phyloP scores from a whole-genome alignment of 2,329 filamentous ascomycete species.

The Ophiocordyceps camponoti-leonardi region DNA sequence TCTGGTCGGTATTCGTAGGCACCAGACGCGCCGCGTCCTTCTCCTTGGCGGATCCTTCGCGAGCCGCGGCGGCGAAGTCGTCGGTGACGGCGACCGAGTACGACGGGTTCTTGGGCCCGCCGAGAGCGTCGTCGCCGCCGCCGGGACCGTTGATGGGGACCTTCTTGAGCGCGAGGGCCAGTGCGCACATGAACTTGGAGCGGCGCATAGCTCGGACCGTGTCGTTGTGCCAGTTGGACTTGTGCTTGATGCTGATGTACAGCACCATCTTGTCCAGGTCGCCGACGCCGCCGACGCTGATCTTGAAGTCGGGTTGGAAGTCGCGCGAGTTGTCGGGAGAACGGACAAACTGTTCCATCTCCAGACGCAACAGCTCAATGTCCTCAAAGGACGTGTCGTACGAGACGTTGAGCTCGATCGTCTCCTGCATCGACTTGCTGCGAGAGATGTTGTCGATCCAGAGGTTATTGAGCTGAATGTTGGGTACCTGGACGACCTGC shows the following conservation, averaged over 20 bases:
- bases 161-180: conserved; percentile 70
- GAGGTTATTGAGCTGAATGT: conserved; percentile 79
- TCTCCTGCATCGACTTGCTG: conserved; percentile 81
- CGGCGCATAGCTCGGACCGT: conserved; percentile 61
- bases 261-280: conserved; percentile 80
- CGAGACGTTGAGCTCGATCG: conserved; percentile 60
- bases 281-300: conserved; percentile 63
- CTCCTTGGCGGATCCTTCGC: conserved; percentile 37
- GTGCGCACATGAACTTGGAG: conserved; percentile 93
- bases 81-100: conserved; percentile 68
- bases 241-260: conserved; percentile 73
- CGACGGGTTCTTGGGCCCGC: conserved; percentile 55
- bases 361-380: conserved; percentile 64
- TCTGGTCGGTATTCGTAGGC: conserved; percentile 21
- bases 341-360: conserved; percentile 74
- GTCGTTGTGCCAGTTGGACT: conserved; percentile 86
- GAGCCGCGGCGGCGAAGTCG: conserved; percentile 44
- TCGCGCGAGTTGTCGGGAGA: conserved; percentile 76
- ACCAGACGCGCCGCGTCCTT: conserved; percentile 52
- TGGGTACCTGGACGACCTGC: conserved; percentile 68
- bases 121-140: conserved; percentile 45
- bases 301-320: conserved; percentile 69
- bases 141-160: conserved; percentile 74
- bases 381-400: conserved; percentile 85
- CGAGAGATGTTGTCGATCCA: conserved; percentile 92